Base-by-base conservation (phyloP, 164 flowering plant species). In the Brasenia schreberi region DNA sequence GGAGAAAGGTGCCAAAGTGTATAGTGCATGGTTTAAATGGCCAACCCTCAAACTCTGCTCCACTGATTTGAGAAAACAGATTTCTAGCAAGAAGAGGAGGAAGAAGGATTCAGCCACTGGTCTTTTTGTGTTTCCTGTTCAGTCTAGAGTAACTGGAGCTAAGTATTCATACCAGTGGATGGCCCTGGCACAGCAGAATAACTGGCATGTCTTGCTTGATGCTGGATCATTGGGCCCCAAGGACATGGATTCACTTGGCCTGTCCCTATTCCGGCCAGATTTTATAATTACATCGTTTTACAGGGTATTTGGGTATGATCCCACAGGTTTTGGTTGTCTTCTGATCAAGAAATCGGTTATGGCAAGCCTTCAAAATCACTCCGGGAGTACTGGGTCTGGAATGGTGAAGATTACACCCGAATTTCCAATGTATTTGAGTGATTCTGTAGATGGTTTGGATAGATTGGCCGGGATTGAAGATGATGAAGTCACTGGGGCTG, bases 141-240 rank as follows among this genome's bases (percentile, higher is more conserved):
- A 90, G 69, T 92, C 96, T 1, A 80, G 92, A 62, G 82, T 90
- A 27, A 87, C 90, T 10, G 98, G 98, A 44, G 76, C 87, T 1
- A 78, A 83, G 67, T 92, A 92, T 65, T 87, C 98, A 1, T 92
- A 88, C 64, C 84, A 75, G 52, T 92, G 98, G 98, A 85, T 92
- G 98, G 87, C 80, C 42, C 23, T 88, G 70, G 98, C 98, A 7
- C 89, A 81, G 69, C 93, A 92, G 70, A 87, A 88, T 75, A 84
- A 86, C 14, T 92, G 98, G 98, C 95, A 90, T 75, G 89, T 92
- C 17, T 80, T 85, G 76, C 89, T 92, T 53, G 98, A 92, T 79
- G 92, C 96, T 5, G 86, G 85, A 7, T 82, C 92, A 44, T 75
- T 92, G 75, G 96, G 98, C 12, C 86, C 98, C 4, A 92, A 92